phyloP scores from a whole-genome alignment of 371 early-diverging fungal genomes.

The Saksenaea vasiformis region DNA sequence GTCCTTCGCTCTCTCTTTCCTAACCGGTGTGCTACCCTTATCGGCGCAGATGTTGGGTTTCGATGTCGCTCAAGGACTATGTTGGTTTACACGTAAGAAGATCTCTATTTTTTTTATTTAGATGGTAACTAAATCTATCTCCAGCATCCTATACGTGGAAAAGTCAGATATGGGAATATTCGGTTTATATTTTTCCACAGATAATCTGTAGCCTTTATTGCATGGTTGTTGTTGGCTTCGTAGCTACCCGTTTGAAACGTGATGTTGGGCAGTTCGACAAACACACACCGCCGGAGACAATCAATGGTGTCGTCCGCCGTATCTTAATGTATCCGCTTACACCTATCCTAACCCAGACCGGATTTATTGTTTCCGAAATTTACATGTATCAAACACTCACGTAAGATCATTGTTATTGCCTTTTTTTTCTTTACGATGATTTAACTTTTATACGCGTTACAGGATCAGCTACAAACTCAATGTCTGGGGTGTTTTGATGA shows the following conservation, averaged over 20 bases:
- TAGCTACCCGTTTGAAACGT: conserved; percentile 13
- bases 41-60: conserved; percentile 12
- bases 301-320: conserved; percentile 25
- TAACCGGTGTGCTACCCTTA: conserved; percentile 17
- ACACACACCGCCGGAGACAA: conserved; percentile 2
- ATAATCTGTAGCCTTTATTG: conserved; percentile 18
- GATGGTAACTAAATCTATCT: not conserved
- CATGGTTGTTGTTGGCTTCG: conserved; percentile 14
- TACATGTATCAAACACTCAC: conserved; percentile 15
- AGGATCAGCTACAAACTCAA: conserved; percentile 23
- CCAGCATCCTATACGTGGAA: conserved; percentile 18
- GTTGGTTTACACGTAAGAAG: conserved; percentile 26
- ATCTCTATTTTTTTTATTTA: not conserved
- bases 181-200: conserved; percentile 20
- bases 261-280: conserved; percentile 6
- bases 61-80: conserved; percentile 22
- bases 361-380: conserved; percentile 29
- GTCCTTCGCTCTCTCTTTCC: conserved; percentile 11
- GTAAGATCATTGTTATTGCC: conserved; percentile 6
- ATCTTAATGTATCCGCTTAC: conserved; percentile 26
- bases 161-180: conserved; percentile 22
- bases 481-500: conserved; percentile 23
- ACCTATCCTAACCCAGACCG: conserved; percentile 24
- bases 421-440: not conserved
- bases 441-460: not conserved